A percentile compares a stretch with the other conserved stretches of the same genome.
Conservation (phyloP, 225 moss, liverwort and hornwort species). For the Straminergon stramineum region DNA sequence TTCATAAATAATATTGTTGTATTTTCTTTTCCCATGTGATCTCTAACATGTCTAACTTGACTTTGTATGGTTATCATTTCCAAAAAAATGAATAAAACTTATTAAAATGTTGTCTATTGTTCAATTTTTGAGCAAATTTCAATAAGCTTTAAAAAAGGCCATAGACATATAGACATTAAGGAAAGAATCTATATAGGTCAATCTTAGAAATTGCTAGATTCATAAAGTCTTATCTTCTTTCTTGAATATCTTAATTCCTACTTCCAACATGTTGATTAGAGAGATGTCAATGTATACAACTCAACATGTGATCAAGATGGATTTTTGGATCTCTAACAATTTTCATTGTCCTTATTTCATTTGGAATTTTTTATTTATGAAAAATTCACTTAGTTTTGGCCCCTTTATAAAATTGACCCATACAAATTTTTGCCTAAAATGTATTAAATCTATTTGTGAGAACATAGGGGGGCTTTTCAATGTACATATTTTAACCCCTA, state of each 20-base stretch:
- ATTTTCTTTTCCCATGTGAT: too few relatives aligned
- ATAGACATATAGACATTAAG: too few relatives aligned
- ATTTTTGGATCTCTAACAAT: accelerated
- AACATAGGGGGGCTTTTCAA: not conserved
- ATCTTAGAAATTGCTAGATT: not conserved
- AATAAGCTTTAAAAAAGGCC: too few relatives aligned
- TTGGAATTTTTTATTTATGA: not conserved
- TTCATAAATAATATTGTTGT: too few relatives aligned
- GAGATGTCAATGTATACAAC: not conserved
- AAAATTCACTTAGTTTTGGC: not conserved
- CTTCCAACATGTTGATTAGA: not conserved
- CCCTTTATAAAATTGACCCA: accelerated
- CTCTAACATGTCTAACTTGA: too few relatives aligned
- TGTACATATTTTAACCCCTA: not conserved
- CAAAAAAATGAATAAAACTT: too few relatives aligned
- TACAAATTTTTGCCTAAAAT: not conserved
- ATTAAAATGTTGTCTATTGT: too few relatives aligned
- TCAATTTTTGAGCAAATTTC: too few relatives aligned
- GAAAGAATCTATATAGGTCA: too few relatives aligned
- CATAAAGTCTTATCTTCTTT: not conserved
- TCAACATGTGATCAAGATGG: not conserved
- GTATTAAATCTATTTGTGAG: not conserved
- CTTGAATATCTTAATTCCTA: not conserved
- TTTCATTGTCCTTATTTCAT: not conserved
- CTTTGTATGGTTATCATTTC: too few relatives aligned